These are phyloP conservation scores for Acanthamoeba sp. DNA, from an alignment of 208 protist genomes.

Conservation along the genomic window DNA sequence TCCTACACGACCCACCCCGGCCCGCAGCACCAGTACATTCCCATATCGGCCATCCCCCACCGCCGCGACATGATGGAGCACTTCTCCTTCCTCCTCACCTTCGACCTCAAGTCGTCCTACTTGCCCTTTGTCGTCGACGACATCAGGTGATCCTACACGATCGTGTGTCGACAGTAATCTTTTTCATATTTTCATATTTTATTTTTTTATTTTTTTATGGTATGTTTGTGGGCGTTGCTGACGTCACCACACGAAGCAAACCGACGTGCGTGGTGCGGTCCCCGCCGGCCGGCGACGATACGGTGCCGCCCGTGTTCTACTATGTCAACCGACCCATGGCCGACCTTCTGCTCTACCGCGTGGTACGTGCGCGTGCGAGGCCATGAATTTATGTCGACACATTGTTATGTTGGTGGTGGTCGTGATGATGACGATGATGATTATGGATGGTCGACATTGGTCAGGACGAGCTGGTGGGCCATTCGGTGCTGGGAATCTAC, in stretches of 20 bases:
- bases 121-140: constrained; percentile 15
- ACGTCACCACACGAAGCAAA: neutral
- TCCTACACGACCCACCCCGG: neutral
- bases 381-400: neutral
- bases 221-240: no score
- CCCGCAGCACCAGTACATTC: neutral
- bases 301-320: constrained; percentile 37
- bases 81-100: constrained; percentile 10
- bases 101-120: neutral
- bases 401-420: no score
- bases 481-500: neutral
- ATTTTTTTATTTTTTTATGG: no score
- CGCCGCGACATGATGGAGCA: neutral
- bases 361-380: neutral
- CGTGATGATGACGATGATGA: no score
- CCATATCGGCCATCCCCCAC: neutral
- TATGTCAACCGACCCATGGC: neutral
- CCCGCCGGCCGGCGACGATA: neutral
- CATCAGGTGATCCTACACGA: no score
- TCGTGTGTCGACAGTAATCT: no score
- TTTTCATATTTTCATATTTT: no score
- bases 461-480: neutral
- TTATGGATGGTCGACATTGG: no score
- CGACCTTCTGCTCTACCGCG: constrained; percentile 8
- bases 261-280: neutral